Percentiles rank a stretch among this genome's conserved stretches.
Evolutionary conservation across 352 stramenopile genomes (phyloP).

Genomic region (Pythium insidiosum): DNA sequence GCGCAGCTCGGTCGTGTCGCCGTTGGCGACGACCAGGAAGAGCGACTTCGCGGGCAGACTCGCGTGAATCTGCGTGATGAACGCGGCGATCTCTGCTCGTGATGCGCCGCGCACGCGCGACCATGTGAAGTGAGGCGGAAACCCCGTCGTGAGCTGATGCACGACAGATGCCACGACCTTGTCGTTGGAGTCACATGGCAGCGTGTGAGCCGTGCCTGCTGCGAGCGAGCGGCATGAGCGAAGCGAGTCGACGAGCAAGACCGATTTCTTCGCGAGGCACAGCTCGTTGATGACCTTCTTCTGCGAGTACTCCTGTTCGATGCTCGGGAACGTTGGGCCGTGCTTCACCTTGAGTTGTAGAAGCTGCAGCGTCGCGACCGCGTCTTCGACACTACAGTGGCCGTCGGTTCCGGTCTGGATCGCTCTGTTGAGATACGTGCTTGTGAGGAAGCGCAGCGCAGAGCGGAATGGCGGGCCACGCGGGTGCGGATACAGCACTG

Average conservation of each 20-base stretch:
- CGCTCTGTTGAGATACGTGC: constrained; percentile 52
- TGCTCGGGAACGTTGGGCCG: constrained; percentile 60
- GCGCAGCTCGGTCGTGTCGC: constrained; percentile 44
- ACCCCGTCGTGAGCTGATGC: constrained; percentile 77
- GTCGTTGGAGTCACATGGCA: constrained; percentile 38
- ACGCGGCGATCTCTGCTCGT: constrained; percentile 29
- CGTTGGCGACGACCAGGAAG: constrained; percentile 45
- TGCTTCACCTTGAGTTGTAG: constrained; percentile 71
- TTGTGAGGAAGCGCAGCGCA: constrained; percentile 64
- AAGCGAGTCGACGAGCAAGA: constrained; percentile 65
- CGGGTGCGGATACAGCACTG: constrained; percentile 73
- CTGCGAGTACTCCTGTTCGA: constrained; percentile 62
- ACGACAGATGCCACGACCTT: constrained; percentile 47
- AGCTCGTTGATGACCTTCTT: constrained; percentile 80
- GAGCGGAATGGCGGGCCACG: constrained; percentile 72
- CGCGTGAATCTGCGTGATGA: constrained; percentile 27
- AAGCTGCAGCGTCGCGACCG: constrained; percentile 65
- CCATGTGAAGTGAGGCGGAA: constrained; percentile 77
- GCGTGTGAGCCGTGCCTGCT: constrained; percentile 46
- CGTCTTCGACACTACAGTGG: constrained; percentile 81
- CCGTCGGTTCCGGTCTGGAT: constrained; percentile 70
- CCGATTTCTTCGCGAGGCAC: constrained; percentile 58
- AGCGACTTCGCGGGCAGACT: constrained; percentile 43
- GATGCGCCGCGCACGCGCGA: constrained; percentile 36
- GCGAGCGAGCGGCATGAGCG: constrained; percentile 54